Base-by-base conservation (phyloP, 1,284 basidiomycete genomes). In the Melampsora larici-populina region DNA sequence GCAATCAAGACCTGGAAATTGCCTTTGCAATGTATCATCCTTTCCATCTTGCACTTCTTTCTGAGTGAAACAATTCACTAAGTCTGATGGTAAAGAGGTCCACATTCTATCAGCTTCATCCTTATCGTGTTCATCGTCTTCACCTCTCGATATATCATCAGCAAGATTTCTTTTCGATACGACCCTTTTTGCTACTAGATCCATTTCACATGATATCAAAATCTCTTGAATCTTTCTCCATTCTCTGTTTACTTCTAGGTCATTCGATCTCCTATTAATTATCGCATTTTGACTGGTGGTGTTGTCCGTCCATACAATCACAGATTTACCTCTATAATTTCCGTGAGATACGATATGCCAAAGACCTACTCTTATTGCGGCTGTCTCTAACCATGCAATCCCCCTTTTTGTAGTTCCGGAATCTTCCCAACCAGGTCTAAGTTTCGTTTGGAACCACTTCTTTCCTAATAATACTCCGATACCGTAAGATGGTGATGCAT, bases 381-480 rank as follows among this genome's bases (percentile, higher is more conserved):
- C 68, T 24, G 48, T 70, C 17, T 70, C 68, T 13, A 70, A 46
- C 43, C 48, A 70, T 26, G 68, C 40, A 29, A 70, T 70, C 11
- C 48, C 21, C 13, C 17, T 5, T 6, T 0, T 6, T 9, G 8
- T 3, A 21, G 15, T 6, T 36, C 36, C 36, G 3, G 36, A 36
- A 17, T 18, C 8, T 29, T 26, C 11, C 29, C 43, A 29, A 48
- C 24, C 33, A 4, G 2, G 2, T 46, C 3, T 7, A 0, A 70
- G 33, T 18, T 70, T 24, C 11, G 62, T 62, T 29, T 63, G 70
- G 4, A 36, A 18, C 70, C 58, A 71, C 17, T 36, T 43, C 7
- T 43, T 46, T 0, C 55, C 29, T 2, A 71, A 1, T 4, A 71
- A 7, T 1, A 70, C 40, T 2, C 68, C 58, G 1, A 71, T 43